Percentiles rank a stretch among this genome's conserved stretches.
These are phyloP conservation scores for Wickerhamomyces sp. DNA, from an alignment of 1,139 yeast genomes.

Conservation along the genomic window DNA sequence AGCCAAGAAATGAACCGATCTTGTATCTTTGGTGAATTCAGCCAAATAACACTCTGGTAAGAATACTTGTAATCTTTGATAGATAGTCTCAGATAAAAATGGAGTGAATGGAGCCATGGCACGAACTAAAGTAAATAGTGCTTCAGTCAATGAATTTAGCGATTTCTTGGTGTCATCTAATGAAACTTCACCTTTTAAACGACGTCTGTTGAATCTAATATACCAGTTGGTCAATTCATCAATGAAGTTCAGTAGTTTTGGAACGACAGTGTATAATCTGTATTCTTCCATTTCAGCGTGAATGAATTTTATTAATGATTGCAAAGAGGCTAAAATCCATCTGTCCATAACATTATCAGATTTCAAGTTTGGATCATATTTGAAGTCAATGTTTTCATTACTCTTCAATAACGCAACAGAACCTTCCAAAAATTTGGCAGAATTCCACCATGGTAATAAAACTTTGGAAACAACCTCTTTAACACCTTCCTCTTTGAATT, in stretches of 20 bases:
- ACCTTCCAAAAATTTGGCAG: constrained; percentile 93
- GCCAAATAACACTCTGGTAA: constrained; percentile 49
- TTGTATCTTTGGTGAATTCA: constrained; percentile 47
- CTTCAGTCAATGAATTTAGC: constrained; percentile 86
- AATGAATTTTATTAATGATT: constrained; percentile 79
- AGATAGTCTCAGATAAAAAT: constrained; percentile 86
- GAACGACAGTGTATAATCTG: constrained; percentile 93
- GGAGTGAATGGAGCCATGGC: constrained; percentile 99
- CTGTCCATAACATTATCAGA: constrained; percentile 93
- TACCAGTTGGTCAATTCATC: constrained; percentile 98
- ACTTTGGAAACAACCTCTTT: constrained; percentile 96
- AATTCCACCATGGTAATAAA: constrained; percentile 96
- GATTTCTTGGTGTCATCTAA: constrained; percentile 79
- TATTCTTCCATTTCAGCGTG: constrained; percentile 88
- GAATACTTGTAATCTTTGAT: constrained; percentile 64
- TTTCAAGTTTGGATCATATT: constrained; percentile 56
- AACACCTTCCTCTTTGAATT: constrained; percentile 97
- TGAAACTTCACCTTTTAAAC: constrained; percentile 93
- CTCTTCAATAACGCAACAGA: constrained; percentile 84
- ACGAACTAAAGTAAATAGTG: constrained; percentile 79
- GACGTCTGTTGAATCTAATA: constrained; percentile 95
- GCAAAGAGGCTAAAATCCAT: constrained; percentile 94
- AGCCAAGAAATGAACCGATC: constrained; percentile 89
- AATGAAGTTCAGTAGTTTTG: constrained; percentile 79
- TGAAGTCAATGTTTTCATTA: constrained; percentile 65